Base-by-base conservation (phyloP, 179 eudicot genomes). In the Heliamphora pulchella region DNA sequence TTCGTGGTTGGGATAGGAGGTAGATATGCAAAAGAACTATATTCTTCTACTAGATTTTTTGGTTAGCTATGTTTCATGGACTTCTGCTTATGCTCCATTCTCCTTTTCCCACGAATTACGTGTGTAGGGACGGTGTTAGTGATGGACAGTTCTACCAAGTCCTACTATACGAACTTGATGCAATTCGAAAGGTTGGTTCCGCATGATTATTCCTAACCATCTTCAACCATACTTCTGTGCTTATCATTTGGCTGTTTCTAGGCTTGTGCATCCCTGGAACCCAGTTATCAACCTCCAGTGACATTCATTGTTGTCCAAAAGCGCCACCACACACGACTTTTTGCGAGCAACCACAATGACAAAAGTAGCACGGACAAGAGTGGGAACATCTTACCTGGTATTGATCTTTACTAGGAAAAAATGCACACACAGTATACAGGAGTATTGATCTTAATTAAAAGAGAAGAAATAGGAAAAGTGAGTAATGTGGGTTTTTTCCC, bases 111-210 rank as follows among this genome's bases (percentile, higher is more conserved):
- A 10, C 7, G 5, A 58, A n/a, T 63, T 63, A 46, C 72, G 15
- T 46, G 3, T 76, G 83, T 81, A 94, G 98, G 89, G 98, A 94
- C 84, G 98, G 98, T 65, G 97, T 94, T 59, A 94, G 98, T 71
- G 97, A 94, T 68, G 98, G 98, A 69, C 97, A 94, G 80, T 94
- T 94, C 84, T 91, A 94, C 82, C 97, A 94, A 82, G 94, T 94
- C 81, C 84, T 94, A 69, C 86, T 92, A 2, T 91, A 88, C 78
- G 98, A 94, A 78, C 94, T 94, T 13, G 97, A 94, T 85, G 98
- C 96, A 68, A 93, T 94, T 58, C 90, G 98, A 79, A 94, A 94
- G 98, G 98, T 94, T 80, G 22, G 83, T 68, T 55, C 41, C 18
- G 3, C 44, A 67, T 82, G 0, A 48, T 63, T 9, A 41, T 46